These are phyloP conservation scores for Penicillium capsulatum DNA, from an alignment of 2,329 filamentous ascomycete genomes.

Conservation along the genomic window DNA sequence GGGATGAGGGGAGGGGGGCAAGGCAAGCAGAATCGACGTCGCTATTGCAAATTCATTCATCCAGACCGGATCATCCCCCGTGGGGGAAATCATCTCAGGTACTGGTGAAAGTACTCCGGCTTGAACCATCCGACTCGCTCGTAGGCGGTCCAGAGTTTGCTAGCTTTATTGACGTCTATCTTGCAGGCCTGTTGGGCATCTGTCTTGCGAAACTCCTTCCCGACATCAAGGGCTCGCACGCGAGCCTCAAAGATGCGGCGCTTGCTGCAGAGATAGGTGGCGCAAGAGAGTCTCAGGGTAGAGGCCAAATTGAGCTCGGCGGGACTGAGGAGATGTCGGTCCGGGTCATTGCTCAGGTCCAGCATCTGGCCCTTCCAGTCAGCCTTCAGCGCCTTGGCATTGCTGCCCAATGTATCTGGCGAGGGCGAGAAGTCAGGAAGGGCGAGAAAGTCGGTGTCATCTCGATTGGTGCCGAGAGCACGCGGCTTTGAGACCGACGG, in stretches of 20 bases:
- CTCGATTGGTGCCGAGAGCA: constrained; percentile 59
- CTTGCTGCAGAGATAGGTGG: constrained; percentile 88
- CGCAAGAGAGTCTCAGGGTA: constrained; percentile 75
- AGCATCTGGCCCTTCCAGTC: constrained; percentile 82
- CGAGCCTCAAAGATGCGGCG: constrained; percentile 80
- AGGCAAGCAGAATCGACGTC: no score
- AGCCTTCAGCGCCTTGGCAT: constrained; percentile 69
- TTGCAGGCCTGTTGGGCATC: constrained; percentile 95
- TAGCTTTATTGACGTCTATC: constrained; percentile 97
- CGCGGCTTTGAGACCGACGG: constrained; percentile 42
- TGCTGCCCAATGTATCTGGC: constrained; percentile 59
- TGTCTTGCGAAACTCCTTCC: constrained; percentile 89
- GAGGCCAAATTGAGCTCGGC: constrained; percentile 74
- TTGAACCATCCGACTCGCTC: constrained; percentile 83
- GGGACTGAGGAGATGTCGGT: constrained; percentile 66
- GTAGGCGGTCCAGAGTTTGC: constrained; percentile 84
- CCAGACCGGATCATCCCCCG: no score
- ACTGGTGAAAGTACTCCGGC: constrained; percentile 47
- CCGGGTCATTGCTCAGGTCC: constrained; percentile 68
- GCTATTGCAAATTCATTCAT: no score
- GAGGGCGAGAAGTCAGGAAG: constrained; percentile 72
- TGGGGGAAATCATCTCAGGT: constrained; percentile 22
- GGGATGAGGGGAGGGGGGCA: no score
- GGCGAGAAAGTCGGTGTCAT: constrained; percentile 74
- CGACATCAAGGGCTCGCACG: constrained; percentile 60